Conservation (phyloP, 1,139 yeast species). For the Scheffersomyces parashehatae region DNA sequence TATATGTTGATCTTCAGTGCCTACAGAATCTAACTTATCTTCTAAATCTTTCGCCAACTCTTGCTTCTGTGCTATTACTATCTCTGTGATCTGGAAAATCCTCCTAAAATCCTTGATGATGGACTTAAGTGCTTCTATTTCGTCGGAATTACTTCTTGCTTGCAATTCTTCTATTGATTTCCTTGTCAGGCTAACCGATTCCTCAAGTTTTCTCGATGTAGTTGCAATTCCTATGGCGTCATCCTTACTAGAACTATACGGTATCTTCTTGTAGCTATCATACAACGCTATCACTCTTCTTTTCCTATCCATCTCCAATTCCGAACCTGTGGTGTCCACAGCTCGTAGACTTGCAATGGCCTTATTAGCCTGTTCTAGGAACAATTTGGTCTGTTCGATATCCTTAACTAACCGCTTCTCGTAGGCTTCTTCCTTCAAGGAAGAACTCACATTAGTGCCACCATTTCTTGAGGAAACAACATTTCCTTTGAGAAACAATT, state of each 20-base stretch:
- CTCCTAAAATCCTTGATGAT: slow-evolving; percentile 9
- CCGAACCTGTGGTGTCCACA: slow-evolving; percentile 5
- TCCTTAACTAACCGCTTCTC: slow-evolving; percentile 28
- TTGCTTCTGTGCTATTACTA: slow-evolving; percentile 4
- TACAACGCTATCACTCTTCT: slow-evolving; percentile 27
- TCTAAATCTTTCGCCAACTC: slow-evolving; percentile 3
- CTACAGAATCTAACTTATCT: neutral
- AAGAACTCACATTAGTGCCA: neutral
- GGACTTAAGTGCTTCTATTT: slow-evolving; percentile 1
- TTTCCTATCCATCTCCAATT: slow-evolving; percentile 6
- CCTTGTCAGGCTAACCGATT: slow-evolving; percentile 13
- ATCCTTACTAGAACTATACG: slow-evolving; percentile 35
- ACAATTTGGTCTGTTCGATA: slow-evolving; percentile 24
- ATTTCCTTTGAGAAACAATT: no score
- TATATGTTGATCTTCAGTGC: neutral
- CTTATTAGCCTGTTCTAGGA: slow-evolving; percentile 30
- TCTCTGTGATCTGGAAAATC: slow-evolving; percentile 1
- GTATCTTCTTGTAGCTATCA: slow-evolving; percentile 28
- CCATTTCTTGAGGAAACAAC: no score
- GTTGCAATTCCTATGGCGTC: slow-evolving; percentile 40
- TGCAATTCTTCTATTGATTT: neutral
- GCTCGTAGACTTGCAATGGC: slow-evolving; percentile 18
- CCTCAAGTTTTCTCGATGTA: slow-evolving; percentile 25
- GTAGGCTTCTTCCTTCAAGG: slow-evolving; percentile 14
- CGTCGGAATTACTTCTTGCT: neutral